Conservation (phyloP, 805 yeast species). For the Pichia occidentalis region DNA sequence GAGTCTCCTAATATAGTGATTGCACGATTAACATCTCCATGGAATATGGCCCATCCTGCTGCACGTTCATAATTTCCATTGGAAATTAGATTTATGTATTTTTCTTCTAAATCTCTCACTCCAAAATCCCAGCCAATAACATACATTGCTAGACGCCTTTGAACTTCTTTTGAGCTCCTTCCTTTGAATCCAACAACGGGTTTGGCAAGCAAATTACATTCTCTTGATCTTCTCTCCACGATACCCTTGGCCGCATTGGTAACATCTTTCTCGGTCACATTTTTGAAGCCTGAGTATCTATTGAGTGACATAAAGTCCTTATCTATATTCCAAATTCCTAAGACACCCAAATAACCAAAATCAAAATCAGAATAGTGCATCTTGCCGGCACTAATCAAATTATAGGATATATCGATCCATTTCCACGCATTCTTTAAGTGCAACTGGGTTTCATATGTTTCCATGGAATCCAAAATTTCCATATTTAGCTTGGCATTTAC, state of each 20-base stretch:
- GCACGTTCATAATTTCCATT: conserved; percentile 75
- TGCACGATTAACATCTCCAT: conserved; percentile 78
- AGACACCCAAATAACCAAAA: conserved; percentile 80
- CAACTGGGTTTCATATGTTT: conserved; percentile 44
- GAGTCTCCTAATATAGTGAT: conserved; percentile 73
- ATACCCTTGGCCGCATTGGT: conserved; percentile 46
- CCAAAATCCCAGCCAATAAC: conserved; percentile 91
- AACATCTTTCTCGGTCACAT: conserved; percentile 36
- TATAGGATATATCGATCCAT: conserved; percentile 75
- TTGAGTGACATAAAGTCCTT: conserved; percentile 37
- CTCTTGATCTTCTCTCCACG: conserved; percentile 35
- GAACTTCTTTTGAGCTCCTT: conserved; percentile 47
- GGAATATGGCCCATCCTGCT: conserved; percentile 96
- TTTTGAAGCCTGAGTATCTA: conserved; percentile 33
- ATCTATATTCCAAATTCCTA: conserved; percentile 82
- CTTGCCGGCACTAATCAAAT: conserved; percentile 54
- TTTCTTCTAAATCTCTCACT: conserved; percentile 64
- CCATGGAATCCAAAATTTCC: conserved; percentile 47
- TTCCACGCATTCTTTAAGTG: conserved; percentile 80
- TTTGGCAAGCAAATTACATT: conserved; percentile 41
- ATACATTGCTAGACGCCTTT: conserved; percentile 70
- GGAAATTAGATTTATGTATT: conserved; percentile 48
- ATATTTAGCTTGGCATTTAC: conserved; percentile 60
- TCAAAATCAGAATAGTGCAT: conserved; percentile 69
- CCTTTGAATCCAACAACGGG: conserved; percentile 36